Conservation (phyloP, 2,329 filamentous ascomycete species). For the Neospermospora avenae region DNA sequence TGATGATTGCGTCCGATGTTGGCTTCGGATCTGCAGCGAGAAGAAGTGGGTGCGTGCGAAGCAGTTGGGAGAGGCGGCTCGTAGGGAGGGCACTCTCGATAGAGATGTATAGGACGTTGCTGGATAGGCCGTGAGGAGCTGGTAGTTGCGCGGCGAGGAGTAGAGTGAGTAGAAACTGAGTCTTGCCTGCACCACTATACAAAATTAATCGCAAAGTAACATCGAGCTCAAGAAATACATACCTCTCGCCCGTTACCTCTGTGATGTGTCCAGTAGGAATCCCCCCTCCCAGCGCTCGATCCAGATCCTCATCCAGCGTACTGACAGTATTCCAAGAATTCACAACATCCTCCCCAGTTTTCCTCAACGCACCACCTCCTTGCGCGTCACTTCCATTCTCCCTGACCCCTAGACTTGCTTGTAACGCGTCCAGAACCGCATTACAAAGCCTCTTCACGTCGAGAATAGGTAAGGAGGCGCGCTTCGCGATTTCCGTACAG, state of each 20-base stretch:
- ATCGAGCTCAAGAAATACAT: conserved; percentile 12
- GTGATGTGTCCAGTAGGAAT: conserved; percentile 78
- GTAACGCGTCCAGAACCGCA: conserved; percentile 64
- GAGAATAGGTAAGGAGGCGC: conserved; percentile 74
- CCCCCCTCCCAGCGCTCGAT: conserved; percentile 71
- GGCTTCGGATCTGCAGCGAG: conserved; percentile 44
- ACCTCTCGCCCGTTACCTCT: conserved; percentile 90
- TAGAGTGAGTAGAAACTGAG: conserved; percentile 83
- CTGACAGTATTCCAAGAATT: conserved; percentile 61
- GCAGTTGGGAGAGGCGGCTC: conserved; percentile 74
- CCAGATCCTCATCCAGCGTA: conserved; percentile 73
- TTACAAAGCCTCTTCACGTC: conserved; percentile 73
- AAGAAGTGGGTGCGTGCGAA: conserved; percentile 63
- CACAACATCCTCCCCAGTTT: conserved; percentile 38
- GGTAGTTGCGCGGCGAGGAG: conserved; percentile 83
- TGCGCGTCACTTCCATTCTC: conserved; percentile 11
- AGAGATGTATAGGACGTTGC: conserved; percentile 85
- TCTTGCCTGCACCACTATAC: conserved; percentile 80
- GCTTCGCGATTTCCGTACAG: conserved; percentile 76
- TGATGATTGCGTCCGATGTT: conserved; percentile 73
- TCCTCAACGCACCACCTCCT: conserved; percentile 28
- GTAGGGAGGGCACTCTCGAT: conserved; percentile 87
- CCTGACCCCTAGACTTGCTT: conserved; percentile 47
- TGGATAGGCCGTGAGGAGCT: conserved; percentile 64
- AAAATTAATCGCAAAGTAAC: conserved; percentile 19